Conservation (phyloP, 192 early-diverging fungal species). For the Coemansia sp. region DNA sequence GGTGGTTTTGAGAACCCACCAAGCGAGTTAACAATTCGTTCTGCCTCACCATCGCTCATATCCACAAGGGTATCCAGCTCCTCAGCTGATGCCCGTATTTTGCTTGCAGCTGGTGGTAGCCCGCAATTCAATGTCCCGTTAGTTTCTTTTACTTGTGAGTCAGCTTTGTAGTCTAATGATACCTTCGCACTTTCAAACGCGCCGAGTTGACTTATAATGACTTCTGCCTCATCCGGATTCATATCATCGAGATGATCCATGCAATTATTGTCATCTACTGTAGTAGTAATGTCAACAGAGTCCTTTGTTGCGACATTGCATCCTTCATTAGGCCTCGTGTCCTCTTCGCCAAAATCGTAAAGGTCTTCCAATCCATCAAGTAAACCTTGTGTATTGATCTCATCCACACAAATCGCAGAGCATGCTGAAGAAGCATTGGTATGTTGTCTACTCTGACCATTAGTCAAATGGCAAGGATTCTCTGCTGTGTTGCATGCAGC, state of each 20-base stretch:
- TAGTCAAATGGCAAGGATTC: not conserved
- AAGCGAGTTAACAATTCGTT: slow-evolving; percentile 15
- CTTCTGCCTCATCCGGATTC: slow-evolving; percentile 20
- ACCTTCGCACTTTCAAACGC: slow-evolving; percentile 11
- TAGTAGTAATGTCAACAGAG: not conserved
- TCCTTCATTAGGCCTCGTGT: not conserved
- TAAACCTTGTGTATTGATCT: slow-evolving; percentile 29
- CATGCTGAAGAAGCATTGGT: not conserved
- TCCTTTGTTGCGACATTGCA: not conserved
- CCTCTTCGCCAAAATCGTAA: slow-evolving; percentile 18
- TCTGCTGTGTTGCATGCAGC: not conserved
- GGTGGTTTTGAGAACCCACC: slow-evolving; percentile 35
- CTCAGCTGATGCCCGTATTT: not conserved
- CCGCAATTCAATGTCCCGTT: not conserved
- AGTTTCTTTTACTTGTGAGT: not conserved
- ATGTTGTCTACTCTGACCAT: not conserved
- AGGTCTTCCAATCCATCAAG: slow-evolving; percentile 47
- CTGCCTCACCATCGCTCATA: slow-evolving; percentile 33
- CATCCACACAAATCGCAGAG: not conserved
- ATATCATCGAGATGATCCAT: slow-evolving; percentile 13
- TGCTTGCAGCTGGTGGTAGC: not conserved
- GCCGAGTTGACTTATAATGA: slow-evolving; percentile 17
- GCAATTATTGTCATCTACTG: not conserved
- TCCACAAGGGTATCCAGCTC: slow-evolving; percentile 15
- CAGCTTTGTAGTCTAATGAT: not conserved